Conservation (phyloP, 208 protist species). For the Crithidia mellificae region DNA sequence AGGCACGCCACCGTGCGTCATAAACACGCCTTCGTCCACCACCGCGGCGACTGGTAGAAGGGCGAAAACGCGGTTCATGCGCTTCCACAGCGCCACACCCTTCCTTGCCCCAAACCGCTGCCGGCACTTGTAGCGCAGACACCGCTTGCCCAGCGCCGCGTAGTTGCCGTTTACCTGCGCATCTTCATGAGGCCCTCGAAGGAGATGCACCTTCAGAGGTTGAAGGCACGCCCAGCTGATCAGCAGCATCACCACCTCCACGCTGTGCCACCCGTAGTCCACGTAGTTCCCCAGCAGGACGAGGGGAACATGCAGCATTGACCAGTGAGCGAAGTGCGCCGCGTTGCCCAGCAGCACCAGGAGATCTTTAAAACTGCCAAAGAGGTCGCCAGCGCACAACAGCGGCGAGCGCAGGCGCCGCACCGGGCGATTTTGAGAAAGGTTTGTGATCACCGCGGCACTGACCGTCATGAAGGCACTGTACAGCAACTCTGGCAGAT, state of each 20-base stretch:
- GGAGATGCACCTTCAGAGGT: constrained; percentile 70
- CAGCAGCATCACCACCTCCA: constrained; percentile 78
- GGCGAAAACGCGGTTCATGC: constrained; percentile 74
- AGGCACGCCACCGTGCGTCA: constrained; percentile 90
- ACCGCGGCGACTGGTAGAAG: constrained; percentile 79
- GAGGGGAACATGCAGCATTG: constrained; percentile 56
- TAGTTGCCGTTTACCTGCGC: constrained; percentile 70
- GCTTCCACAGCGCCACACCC: constrained; percentile 68
- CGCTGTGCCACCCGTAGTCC: constrained; percentile 86
- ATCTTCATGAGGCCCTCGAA: constrained; percentile 91
- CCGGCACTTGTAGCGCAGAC: constrained; percentile 66
- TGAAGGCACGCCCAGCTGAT: constrained; percentile 65
- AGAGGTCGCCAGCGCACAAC: constrained; percentile 73
- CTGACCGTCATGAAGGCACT: constrained; percentile 14
- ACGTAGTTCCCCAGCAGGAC: constrained; percentile 98
- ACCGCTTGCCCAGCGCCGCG: constrained; percentile 46
- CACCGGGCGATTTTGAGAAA: constrained; percentile 29
- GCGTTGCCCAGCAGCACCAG: constrained; percentile 44
- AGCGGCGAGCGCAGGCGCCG: constrained; percentile 48
- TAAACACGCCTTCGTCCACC: constrained; percentile 84
- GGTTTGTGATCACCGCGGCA: neutral
- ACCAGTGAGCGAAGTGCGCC: constrained; percentile 54
- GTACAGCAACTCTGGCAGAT: constrained; percentile 9
- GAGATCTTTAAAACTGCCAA: constrained; percentile 73
- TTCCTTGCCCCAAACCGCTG: constrained; percentile 57